Base-by-base conservation (phyloP, 169 alveolate species). In the Cytauxzoon felis region DNA sequence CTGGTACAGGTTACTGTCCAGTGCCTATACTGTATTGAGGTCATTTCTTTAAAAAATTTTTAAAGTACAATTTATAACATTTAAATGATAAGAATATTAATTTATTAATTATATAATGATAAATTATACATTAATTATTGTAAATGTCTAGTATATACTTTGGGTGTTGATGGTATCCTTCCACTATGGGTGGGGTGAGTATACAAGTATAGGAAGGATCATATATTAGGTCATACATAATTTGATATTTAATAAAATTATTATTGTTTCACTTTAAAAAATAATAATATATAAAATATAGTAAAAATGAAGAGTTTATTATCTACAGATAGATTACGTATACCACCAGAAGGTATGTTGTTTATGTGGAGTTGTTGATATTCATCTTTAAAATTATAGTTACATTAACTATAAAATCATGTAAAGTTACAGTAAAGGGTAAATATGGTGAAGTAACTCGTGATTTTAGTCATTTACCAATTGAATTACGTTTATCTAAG, bases 381-480 rank as follows among this genome's bases (percentile, higher is more conserved):
- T 33, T 29, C 33, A 2, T 52, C 21, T 32, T 32, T 18, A 24
- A 8, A 18, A 21, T 1, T 42, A 33, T 61, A 76, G 98, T 95
- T 61, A 84, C 90, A 24, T 97, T 97, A 30, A 80, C 91, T 36
- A 93, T 90, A 67, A 93, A 91, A 75, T 81, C 99, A 32, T 90
- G 99, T 80, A 90, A 81, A 63, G 98, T 97, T 36, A 94, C 96
- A 24, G 99, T 98, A 51, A 88, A 89, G 82, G 99, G 99, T 57
- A 97, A 97, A 70, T 86, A 90, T 61, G 99, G 99, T 50, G 93
- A 90, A 36, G 87, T 97, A 73, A 89, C 89, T 53, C 94, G 97
- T 69, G 87, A 91, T 73, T 95, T 98, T 88, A 92, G 94, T 60
- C 99, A 97, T 89, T 78, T 96, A 63, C 98, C 99, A 36, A 78